phyloP scores from a whole-genome alignment of 345 rosid species.

The Populus nigra region DNA sequence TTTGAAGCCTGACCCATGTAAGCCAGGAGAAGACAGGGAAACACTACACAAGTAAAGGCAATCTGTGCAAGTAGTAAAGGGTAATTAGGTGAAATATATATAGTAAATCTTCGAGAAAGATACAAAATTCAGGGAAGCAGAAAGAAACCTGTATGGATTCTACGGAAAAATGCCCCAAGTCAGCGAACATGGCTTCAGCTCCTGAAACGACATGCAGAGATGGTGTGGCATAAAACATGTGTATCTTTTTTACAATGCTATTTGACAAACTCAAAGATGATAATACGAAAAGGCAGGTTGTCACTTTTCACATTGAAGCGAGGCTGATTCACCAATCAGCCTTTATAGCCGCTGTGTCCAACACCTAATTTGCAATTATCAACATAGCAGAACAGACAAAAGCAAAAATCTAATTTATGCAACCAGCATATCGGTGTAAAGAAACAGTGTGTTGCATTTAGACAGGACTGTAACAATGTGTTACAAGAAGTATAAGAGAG shows the following conservation, averaged over 20 bases:
- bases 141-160: constrained; percentile 72
- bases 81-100: background rate
- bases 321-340: background rate
- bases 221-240: background rate
- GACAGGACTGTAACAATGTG: background rate
- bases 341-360: background rate
- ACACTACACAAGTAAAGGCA: constrained; percentile 80
- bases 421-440: background rate
- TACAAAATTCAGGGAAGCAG: constrained; percentile 7
- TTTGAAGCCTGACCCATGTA: constrained; percentile 97
- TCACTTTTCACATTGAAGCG: background rate
- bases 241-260: constrained; percentile 2
- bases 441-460: background rate
- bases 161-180: constrained; percentile 94
- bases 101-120: constrained; percentile 8
- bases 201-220: constrained; percentile 43
- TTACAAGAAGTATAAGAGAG: background rate
- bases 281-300: background rate
- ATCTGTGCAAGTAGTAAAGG: constrained; percentile 42
- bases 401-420: background rate
- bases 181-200: constrained; percentile 99
- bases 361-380: background rate
- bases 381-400: background rate
- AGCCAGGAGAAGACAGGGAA: constrained; percentile 92
- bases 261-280: background rate